Evolutionary conservation across 805 yeast genomes (phyloP).

Genomic region (Saccharomycopsis javanensis): DNA sequence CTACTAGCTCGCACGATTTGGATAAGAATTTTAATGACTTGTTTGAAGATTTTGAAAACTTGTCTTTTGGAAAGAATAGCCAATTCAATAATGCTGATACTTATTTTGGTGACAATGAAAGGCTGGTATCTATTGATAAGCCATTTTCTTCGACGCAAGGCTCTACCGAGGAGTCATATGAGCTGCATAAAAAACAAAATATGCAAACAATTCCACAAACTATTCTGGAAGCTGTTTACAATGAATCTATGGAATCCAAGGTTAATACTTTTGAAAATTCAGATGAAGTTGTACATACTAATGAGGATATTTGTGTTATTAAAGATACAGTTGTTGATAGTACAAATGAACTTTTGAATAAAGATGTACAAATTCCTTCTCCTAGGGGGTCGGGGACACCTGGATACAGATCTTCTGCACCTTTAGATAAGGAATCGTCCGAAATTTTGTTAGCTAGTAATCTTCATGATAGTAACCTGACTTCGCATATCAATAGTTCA

Average conservation of each 20-base stretch:
- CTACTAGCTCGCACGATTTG: constrained; percentile 3
- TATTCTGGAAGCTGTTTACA: neutral
- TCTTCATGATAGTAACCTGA: too few species aligned
- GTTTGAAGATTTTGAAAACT: constrained; percentile 18
- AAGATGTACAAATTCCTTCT: too few species aligned
- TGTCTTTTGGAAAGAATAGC: constrained; percentile 1
- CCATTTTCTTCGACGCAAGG: neutral
- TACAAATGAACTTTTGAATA: too few species aligned
- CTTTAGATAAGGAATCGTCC: too few species aligned
- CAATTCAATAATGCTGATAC: neutral
- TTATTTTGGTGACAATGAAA: too few species aligned
- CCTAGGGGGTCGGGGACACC: too few species aligned
- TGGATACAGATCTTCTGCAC: too few species aligned
- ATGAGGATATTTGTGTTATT: neutral
- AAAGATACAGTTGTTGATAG: too few species aligned
- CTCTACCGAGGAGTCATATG: neutral
- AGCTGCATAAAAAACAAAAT: neutral
- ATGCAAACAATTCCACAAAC: neutral
- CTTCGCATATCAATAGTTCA: neutral
- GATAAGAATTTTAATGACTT: constrained; percentile 18
- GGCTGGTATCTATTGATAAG: neutral
- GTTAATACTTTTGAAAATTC: neutral
- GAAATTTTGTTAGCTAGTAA: too few species aligned
- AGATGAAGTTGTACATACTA: neutral
- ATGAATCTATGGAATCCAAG: neutral